Evolutionary conservation across 176 grass and related monocot species (phyloP).

Genomic region (Tillandsia leiboldiana): DNA sequence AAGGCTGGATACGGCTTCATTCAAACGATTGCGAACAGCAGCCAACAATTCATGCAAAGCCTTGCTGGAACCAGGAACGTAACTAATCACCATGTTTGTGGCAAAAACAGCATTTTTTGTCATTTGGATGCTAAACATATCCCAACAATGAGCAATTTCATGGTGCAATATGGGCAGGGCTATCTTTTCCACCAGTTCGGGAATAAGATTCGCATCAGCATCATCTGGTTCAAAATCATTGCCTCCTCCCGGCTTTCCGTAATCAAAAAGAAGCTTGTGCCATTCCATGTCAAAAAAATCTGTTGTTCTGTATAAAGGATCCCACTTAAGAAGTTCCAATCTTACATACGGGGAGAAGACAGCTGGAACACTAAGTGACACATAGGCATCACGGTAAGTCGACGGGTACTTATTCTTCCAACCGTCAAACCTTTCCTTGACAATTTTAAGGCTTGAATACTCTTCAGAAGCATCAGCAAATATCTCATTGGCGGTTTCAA

Average conservation of each 20-base stretch:
- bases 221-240: conserved; percentile 29
- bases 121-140: conserved; percentile 61
- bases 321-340: conserved; percentile 91
- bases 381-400: conserved; percentile 79
- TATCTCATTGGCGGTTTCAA: conserved; percentile 59
- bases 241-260: conserved; percentile 30
- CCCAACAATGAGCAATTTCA: conserved; percentile 83
- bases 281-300: conserved; percentile 81
- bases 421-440: conserved; percentile 86
- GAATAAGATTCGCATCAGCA: conserved; percentile 50
- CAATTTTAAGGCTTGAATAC: conserved; percentile 69
- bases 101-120: conserved; percentile 59
- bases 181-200: conserved; percentile 74
- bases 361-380: conserved; percentile 52
- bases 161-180: conserved; percentile 90
- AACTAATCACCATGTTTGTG: conserved; percentile 48
- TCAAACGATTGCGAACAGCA: conserved; percentile 46
- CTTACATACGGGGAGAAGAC: conserved; percentile 74
- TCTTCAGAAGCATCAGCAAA: conserved; percentile 91
- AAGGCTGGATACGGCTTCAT: conserved; percentile 45
- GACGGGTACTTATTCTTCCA: conserved; percentile 63
- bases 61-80: conserved; percentile 52
- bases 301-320: conserved; percentile 52
- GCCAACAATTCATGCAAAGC: conserved; percentile 54
- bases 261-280: conserved; percentile 60